phyloP scores from a whole-genome alignment of 768 basidiomycete species.

The Cystofilobasidium macerans region DNA sequence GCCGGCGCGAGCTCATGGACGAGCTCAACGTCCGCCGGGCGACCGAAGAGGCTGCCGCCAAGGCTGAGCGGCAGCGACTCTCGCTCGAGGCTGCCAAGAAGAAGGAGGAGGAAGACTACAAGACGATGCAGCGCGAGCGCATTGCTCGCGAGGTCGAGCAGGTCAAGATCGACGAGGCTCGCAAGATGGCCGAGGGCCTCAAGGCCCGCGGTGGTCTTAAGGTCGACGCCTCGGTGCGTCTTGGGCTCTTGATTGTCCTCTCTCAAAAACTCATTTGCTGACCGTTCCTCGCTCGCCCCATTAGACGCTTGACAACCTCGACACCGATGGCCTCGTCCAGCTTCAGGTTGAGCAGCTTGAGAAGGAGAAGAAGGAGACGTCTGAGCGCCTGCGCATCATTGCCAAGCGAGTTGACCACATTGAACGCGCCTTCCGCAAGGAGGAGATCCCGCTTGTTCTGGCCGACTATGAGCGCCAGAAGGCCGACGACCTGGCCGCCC shows the following conservation, averaged over 20 bases:
- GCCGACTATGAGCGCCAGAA: conserved; percentile 83
- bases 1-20: conserved; percentile 70
- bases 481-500: conserved; percentile 57
- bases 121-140: conserved; percentile 47
- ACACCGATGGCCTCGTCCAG: conserved; percentile 73
- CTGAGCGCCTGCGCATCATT: conserved; percentile 66
- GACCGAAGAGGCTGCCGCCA: conserved; percentile 71
- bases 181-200: conserved; percentile 72
- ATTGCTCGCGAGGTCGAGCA: conserved; percentile 51
- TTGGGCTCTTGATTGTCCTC: background rate
- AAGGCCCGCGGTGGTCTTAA: conserved; percentile 63
- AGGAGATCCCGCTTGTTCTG: conserved; percentile 71
- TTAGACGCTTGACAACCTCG: conserved; percentile 69
- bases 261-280: background rate
- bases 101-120: conserved; percentile 54
- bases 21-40: conserved; percentile 76
- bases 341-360: conserved; percentile 91
- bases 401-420: conserved; percentile 86
- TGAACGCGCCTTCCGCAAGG: conserved; percentile 89
- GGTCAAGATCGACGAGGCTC: conserved; percentile 67
- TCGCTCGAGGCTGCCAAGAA: conserved; percentile 54
- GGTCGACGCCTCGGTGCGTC: conserved; percentile 57
- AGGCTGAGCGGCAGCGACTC: conserved; percentile 55
- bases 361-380: conserved; percentile 85
- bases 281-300: background rate